These are phyloP conservation scores for Pythium grandisporangium DNA, from an alignment of 352 stramenopile genomes.

Conservation along the genomic window DNA sequence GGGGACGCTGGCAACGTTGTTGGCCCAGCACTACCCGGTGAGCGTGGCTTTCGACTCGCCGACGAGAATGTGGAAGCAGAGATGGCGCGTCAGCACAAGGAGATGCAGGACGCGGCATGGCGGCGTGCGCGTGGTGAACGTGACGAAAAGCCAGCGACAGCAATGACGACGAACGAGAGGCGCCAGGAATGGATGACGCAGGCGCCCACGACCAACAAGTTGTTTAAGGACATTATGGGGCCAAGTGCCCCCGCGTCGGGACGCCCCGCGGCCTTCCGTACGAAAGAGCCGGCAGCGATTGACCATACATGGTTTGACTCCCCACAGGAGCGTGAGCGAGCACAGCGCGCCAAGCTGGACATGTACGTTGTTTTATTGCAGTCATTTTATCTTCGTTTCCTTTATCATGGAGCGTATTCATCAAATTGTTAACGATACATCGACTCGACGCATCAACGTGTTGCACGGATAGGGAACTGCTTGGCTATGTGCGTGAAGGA, in stretches of 20 bases:
- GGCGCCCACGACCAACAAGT: constrained; percentile 67
- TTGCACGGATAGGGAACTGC: constrained; percentile 66
- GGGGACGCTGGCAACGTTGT: constrained; percentile 44
- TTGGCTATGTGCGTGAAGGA: constrained; percentile 73
- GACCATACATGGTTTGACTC: constrained; percentile 79
- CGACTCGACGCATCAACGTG: background rate
- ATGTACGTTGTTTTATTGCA: constrained; percentile 34
- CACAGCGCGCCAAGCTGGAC: constrained; percentile 71
- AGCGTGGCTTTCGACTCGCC: constrained; percentile 63
- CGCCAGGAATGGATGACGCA: constrained; percentile 83
- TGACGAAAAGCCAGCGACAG: background rate
- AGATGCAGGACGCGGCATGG: constrained; percentile 65
- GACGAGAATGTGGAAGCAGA: constrained; percentile 63
- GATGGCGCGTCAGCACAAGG: constrained; percentile 46
- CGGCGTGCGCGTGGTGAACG: constrained; percentile 21
- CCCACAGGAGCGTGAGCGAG: constrained; percentile 72
- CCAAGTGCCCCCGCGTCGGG: constrained; percentile 28
- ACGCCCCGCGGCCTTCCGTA: constrained; percentile 53
- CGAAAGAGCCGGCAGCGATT: constrained; percentile 61
- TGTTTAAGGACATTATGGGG: constrained; percentile 63
- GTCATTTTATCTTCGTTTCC: no score
- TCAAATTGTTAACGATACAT: background rate
- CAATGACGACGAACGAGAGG: no score
- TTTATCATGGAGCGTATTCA: background rate
- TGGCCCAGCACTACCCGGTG: constrained; percentile 62